Percentiles rank a stretch among this genome's conserved stretches.
These are phyloP conservation scores for Xylariaceae sp. DNA, from an alignment of 2,329 filamentous ascomycete genomes.

Conservation along the genomic window DNA sequence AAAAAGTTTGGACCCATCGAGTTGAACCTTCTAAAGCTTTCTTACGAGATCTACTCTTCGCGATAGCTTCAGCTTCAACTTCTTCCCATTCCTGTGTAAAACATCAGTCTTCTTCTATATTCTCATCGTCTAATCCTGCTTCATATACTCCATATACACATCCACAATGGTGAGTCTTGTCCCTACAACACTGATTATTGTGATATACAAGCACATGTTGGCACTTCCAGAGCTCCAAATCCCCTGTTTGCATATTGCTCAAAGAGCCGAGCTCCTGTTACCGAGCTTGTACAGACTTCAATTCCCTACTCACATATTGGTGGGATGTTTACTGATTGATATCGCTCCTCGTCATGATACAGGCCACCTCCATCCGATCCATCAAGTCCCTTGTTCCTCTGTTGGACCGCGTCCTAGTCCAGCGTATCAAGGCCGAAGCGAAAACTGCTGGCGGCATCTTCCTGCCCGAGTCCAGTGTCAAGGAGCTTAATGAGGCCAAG, in stretches of 20 bases:
- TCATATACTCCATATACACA: not conserved
- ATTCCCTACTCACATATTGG: not conserved
- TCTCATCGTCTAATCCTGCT: not conserved
- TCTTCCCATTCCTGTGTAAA: slow-evolving; percentile 17
- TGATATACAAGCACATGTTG: not conserved
- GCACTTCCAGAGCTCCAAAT: not conserved
- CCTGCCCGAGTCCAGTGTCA: slow-evolving; percentile 94
- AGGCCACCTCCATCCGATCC: slow-evolving; percentile 83
- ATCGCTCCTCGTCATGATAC: slow-evolving; percentile 5
- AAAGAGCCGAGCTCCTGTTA: not conserved
- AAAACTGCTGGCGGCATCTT: slow-evolving; percentile 98
- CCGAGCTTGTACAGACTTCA: not conserved
- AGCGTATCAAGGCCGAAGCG: slow-evolving; percentile 95
- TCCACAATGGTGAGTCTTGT: slow-evolving; percentile 40
- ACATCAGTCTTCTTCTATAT: slow-evolving; percentile 1
- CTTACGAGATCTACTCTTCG: slow-evolving; percentile 35
- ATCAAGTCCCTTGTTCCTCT: slow-evolving; percentile 95
- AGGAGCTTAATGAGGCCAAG: slow-evolving; percentile 98
- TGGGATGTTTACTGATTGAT: not conserved
- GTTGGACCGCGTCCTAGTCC: slow-evolving; percentile 96
- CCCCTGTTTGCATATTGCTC: not conserved
- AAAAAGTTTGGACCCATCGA: slow-evolving; percentile 36
- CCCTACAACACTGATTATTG: not conserved
- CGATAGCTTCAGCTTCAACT: slow-evolving; percentile 43
- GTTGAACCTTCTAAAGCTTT: slow-evolving; percentile 43